Percentiles rank a stretch among this genome's conserved stretches.
Conservation (phyloP, 2,329 filamentous ascomycete genomes). For the Colletotrichum kahawae region DNA sequence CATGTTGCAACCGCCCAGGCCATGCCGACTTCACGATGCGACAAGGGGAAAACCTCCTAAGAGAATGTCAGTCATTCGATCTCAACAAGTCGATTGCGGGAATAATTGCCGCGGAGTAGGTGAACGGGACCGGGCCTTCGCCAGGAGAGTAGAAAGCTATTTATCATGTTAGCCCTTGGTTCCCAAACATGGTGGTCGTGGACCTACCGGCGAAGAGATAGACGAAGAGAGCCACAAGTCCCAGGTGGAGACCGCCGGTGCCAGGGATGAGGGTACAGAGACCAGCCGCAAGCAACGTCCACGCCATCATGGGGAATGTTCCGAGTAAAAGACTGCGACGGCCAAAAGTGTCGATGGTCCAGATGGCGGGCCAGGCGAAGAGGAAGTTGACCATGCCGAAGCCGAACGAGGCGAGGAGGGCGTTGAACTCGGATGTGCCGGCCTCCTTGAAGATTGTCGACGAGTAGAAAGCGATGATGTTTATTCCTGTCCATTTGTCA, state of each 20-base stretch:
- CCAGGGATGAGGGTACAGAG: conserved; percentile 41
- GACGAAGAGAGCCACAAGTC: conserved; percentile 65
- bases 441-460: conserved; percentile 51
- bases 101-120: conserved; percentile 55
- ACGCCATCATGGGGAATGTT: conserved; percentile 71
- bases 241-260: conserved; percentile 47
- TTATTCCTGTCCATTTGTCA: conserved; percentile 32
- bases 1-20: conserved; percentile 66
- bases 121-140: conserved; percentile 63
- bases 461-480: conserved; percentile 56
- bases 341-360: conserved; percentile 71
- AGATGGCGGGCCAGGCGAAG: conserved; percentile 69
- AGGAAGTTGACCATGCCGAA: conserved; percentile 63
- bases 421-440: conserved; percentile 29
- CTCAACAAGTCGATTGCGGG: too few species aligned
- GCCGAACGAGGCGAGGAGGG: conserved; percentile 60
- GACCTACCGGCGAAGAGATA: conserved; percentile 61
- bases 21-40: conserved; percentile 69
- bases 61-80: too few species aligned
- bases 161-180: not conserved
- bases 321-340: conserved; percentile 66
- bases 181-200: not conserved
- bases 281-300: conserved; percentile 55
- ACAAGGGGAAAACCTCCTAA: conserved; percentile 63
- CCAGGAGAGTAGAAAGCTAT: conserved; percentile 66